Evolutionary conservation across 2,329 filamentous ascomycete genomes (phyloP).

Genomic region (Alternaria atra): DNA sequence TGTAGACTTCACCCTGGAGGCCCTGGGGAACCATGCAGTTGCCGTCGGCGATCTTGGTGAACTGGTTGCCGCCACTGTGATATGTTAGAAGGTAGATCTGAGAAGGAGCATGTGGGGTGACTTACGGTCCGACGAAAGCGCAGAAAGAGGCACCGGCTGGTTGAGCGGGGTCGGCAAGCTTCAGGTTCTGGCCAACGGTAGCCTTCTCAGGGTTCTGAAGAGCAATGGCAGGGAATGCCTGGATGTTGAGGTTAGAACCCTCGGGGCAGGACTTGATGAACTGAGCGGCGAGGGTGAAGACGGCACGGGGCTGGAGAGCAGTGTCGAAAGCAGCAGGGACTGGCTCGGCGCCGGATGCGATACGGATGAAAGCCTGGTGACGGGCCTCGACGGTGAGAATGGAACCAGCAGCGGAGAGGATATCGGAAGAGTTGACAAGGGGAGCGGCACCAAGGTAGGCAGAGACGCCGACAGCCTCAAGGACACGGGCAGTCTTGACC

Average conservation of each 20-base stretch:
- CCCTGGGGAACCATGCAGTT: constrained; percentile 70
- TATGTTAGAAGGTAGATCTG: constrained; percentile 29
- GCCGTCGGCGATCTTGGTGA: constrained; percentile 64
- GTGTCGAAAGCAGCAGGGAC: constrained; percentile 76
- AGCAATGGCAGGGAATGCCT: constrained; percentile 66
- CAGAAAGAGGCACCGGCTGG: constrained; percentile 65
- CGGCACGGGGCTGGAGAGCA: constrained; percentile 71
- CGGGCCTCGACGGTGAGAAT: constrained; percentile 78
- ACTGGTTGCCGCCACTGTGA: constrained; percentile 53
- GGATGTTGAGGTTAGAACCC: constrained; percentile 69
- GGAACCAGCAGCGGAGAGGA: constrained; percentile 72
- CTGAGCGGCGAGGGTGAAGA: constrained; percentile 76
- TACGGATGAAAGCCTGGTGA: constrained; percentile 77
- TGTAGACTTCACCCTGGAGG: constrained; percentile 71
- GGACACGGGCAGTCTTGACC: constrained; percentile 73
- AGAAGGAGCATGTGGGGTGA: constrained; percentile 35
- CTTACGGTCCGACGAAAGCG: constrained; percentile 71
- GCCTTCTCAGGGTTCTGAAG: constrained; percentile 62
- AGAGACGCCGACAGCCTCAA: constrained; percentile 78
- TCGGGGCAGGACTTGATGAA: constrained; percentile 77
- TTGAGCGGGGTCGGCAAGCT: constrained; percentile 47
- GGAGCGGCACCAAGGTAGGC: constrained; percentile 76
- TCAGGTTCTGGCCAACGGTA: constrained; percentile 50
- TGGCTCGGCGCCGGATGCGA: constrained; percentile 65
- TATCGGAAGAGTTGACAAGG: constrained; percentile 65